These are phyloP conservation scores for Trichomonascaceae sp. DNA, from an alignment of 1,139 yeast species.

Conservation along the genomic window DNA sequence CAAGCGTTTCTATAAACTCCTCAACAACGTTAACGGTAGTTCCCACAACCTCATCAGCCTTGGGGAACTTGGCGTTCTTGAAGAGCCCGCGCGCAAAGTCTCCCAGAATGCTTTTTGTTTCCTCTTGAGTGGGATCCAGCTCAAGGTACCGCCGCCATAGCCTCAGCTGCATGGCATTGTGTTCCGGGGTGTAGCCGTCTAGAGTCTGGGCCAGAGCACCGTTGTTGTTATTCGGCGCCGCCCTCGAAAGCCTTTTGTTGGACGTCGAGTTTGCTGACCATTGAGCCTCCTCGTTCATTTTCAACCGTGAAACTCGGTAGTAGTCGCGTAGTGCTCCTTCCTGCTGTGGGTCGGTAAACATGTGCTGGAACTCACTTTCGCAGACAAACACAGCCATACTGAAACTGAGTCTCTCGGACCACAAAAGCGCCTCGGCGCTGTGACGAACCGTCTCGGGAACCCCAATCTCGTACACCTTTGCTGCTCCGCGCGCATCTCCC, in stretches of 20 bases:
- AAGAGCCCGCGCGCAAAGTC: constrained; percentile 9
- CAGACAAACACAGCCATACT: constrained; percentile 11
- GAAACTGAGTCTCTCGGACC: constrained; percentile 16
- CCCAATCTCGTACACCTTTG: constrained; percentile 9
- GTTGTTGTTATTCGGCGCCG: too few relatives aligned
- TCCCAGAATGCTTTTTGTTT: constrained; percentile 4
- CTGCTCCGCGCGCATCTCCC: constrained; percentile 14
- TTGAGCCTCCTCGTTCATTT: neutral
- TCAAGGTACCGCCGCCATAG: constrained; percentile 1
- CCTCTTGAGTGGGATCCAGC: constrained; percentile 4
- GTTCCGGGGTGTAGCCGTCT: neutral
- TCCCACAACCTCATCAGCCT: constrained; percentile 18
- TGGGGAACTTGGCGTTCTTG: constrained; percentile 28
- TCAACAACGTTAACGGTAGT: constrained; percentile 27
- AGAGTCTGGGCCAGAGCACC: neutral
- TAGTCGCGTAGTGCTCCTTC: neutral
- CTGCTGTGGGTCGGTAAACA: constrained; percentile 3
- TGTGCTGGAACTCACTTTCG: constrained; percentile 7
- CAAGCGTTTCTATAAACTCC: constrained; percentile 21
- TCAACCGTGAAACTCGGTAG: neutral
- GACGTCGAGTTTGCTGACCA: neutral
- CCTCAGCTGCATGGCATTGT: neutral
- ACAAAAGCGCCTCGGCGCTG: constrained; percentile 12
- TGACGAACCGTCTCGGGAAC: constrained; percentile 7
- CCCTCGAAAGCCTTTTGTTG: too few relatives aligned